Evolutionary conservation across 1,284 basidiomycete species (phyloP), one percentile per base, ranked within the genome.

Genomic region (Austroboletus novae-zelandiae): DNA sequence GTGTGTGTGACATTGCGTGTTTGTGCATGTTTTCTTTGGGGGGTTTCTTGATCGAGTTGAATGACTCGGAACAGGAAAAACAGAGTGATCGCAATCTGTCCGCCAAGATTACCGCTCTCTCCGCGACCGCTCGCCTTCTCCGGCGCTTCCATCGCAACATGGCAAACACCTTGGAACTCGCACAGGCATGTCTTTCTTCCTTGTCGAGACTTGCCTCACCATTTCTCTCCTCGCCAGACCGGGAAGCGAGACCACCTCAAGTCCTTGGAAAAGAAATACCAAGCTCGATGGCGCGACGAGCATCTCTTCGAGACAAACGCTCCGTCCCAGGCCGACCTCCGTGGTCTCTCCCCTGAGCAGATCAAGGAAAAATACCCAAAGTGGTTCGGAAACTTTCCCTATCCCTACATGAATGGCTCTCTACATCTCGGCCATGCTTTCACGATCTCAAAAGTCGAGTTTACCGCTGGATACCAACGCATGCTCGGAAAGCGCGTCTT

Each of bases 401-500:
- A 80, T 74, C 91, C 94, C 2, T 99, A 99, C 79, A 98, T 98
- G 94, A 99, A 99, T 69, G 97, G 97, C 45, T 91, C 89, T 57
- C 80, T 99, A 60, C 97, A 99, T 71, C 79, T 99, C 32, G 97
- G 97, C 39, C 97, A 99, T 73, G 96, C 91, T 1, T 99, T 99
- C 74, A 96, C 95, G 39, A 92, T 99, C 71, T 95, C 93, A 55
- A 99, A 99, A 76, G 89, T 98, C 69, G 97, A 99, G 71, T 99
- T 99, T 64, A 86, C 89, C 2, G 89, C 95, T 37, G 97, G 97
- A 20, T 99, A 91, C 71, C 89, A 99, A 73, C 80, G 96, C 47
- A 90, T 99, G 91, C 71, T 94, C 58, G 97, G 97, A 48, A 97
- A 97, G 76, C 82, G 91, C 34, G 93, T 91, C 31, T 74, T 99